phyloP scores from a whole-genome alignment of 2,329 filamentous ascomycete genomes.

The Hypomyces perniciosus region DNA sequence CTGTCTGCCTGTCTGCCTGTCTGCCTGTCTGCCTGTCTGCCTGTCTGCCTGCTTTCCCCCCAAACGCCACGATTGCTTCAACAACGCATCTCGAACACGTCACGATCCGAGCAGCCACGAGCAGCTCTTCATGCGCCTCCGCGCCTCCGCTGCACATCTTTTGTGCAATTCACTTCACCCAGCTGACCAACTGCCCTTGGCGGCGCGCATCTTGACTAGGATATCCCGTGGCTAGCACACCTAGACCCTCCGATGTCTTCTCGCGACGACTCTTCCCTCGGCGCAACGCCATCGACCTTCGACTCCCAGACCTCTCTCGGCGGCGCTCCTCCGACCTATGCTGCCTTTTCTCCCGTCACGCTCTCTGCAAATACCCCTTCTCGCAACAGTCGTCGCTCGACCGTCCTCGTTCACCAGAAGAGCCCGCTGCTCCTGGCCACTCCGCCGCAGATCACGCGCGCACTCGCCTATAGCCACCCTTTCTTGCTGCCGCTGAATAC shows the following conservation, averaged over 20 bases:
- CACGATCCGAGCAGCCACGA: neutral
- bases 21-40: neutral
- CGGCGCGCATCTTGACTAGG: conserved; percentile 21
- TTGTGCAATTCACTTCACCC: neutral
- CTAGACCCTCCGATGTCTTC: conserved; percentile 33
- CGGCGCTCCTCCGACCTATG: conserved; percentile 63
- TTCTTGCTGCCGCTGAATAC: conserved; percentile 87
- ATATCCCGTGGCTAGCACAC: conserved; percentile 48
- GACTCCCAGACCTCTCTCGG: conserved; percentile 30
- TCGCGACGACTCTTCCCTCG: conserved; percentile 31
- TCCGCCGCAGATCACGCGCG: conserved; percentile 88
- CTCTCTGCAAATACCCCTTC: conserved; percentile 61
- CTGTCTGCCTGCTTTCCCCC: conserved; percentile 2
- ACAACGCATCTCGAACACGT: neutral
- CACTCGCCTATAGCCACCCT: conserved; percentile 90
- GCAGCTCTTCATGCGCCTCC: neutral
- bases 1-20: neutral
- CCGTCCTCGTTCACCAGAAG: conserved; percentile 94
- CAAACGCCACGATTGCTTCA: conserved; percentile 5
- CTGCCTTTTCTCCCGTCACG: conserved; percentile 81
- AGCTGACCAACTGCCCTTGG: conserved; percentile 18
- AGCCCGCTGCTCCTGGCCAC: conserved; percentile 88
- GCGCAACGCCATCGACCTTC: conserved; percentile 28
- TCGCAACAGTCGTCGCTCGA: conserved; percentile 65
- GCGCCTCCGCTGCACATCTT: neutral